A percentile compares a stretch with the other conserved stretches of the same genome.
phyloP scores from a whole-genome alignment of 2,329 filamentous ascomycete genomes.

The Fusarium paranaense region DNA sequence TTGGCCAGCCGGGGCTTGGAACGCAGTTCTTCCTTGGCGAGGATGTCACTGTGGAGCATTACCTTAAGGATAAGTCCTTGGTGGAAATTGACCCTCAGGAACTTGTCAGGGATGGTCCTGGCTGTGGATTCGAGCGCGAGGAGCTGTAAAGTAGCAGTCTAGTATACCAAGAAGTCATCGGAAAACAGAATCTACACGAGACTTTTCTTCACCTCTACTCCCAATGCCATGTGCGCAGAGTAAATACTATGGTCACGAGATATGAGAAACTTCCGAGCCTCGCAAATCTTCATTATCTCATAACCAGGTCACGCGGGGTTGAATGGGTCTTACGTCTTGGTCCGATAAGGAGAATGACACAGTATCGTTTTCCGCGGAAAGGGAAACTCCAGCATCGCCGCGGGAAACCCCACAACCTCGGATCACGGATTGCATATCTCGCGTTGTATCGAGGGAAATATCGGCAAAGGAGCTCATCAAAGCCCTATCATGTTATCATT shows the following conservation, averaged over 20 bases:
- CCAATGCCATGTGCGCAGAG: not conserved
- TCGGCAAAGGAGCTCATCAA: not conserved
- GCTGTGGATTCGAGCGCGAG: slow-evolving; percentile 11
- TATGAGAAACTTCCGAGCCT: not conserved
- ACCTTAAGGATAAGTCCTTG: slow-evolving; percentile 2
- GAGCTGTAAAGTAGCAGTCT: not conserved
- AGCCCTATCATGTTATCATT: not conserved
- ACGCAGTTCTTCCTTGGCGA: slow-evolving; percentile 28
- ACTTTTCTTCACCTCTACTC: not conserved
- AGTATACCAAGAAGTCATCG: not conserved
- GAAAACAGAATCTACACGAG: not conserved
- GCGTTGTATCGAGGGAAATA: too few species aligned
- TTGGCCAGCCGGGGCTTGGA: slow-evolving; percentile 24
- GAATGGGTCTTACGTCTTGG: not conserved
- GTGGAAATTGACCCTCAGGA: not conserved
- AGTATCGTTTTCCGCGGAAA: not conserved
- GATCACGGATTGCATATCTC: not conserved
- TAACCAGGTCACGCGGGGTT: not conserved
- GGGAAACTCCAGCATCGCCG: not conserved
- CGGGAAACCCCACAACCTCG: not conserved
- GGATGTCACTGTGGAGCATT: slow-evolving; percentile 12
- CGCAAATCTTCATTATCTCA: not conserved
- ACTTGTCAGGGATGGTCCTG: slow-evolving; percentile 5
- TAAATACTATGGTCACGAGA: not conserved
- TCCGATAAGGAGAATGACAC: not conserved